A percentile compares a stretch with the other conserved stretches of the same genome.
phyloP scores from a whole-genome alignment of 441 rosid genomes.

The Melastoma candidum region DNA sequence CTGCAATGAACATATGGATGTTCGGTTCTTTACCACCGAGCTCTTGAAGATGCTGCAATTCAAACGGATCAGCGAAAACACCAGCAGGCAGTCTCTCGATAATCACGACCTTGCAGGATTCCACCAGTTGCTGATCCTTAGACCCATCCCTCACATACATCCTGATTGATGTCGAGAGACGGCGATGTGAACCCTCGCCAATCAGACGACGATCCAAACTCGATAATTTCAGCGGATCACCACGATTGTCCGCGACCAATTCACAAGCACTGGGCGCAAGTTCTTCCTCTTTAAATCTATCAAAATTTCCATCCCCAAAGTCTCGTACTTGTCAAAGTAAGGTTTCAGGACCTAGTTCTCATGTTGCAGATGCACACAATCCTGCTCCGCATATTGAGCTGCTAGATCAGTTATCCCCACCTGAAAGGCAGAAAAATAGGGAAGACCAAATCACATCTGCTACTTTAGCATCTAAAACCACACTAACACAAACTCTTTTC shows the following conservation, averaged over 20 bases:
- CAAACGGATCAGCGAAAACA: slow-evolving; percentile 76
- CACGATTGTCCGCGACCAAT: slow-evolving; percentile 16
- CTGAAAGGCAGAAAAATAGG: slow-evolving; percentile 20
- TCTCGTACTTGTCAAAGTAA: slow-evolving; percentile 31
- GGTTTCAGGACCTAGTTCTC: slow-evolving; percentile 37
- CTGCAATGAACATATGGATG: not conserved
- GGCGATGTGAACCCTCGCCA: slow-evolving; percentile 90
- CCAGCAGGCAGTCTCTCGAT: slow-evolving; percentile 42
- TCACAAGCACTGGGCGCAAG: slow-evolving; percentile 24
- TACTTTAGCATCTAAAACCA: too few species aligned
- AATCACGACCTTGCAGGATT: slow-evolving; percentile 33
- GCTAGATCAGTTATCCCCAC: slow-evolving; percentile 10
- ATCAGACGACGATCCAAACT: slow-evolving; percentile 30
- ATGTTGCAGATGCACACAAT: slow-evolving; percentile 7
- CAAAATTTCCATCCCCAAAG: slow-evolving; percentile 30
- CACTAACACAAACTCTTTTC: too few species aligned
- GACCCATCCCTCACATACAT: slow-evolving; percentile 21
- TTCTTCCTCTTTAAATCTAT: slow-evolving; percentile 27
- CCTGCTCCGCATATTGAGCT: slow-evolving; percentile 2
- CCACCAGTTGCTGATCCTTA: slow-evolving; percentile 14
- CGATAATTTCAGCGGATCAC: slow-evolving; percentile 19
- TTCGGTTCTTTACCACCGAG: slow-evolving; percentile 33
- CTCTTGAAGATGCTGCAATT: slow-evolving; percentile 56
- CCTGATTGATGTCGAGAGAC: slow-evolving; percentile 38
- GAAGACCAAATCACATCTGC: not conserved